Evolutionary conservation across 257 asterid species (phyloP).

Genomic region (Dorcoceras hygrometricum): DNA sequence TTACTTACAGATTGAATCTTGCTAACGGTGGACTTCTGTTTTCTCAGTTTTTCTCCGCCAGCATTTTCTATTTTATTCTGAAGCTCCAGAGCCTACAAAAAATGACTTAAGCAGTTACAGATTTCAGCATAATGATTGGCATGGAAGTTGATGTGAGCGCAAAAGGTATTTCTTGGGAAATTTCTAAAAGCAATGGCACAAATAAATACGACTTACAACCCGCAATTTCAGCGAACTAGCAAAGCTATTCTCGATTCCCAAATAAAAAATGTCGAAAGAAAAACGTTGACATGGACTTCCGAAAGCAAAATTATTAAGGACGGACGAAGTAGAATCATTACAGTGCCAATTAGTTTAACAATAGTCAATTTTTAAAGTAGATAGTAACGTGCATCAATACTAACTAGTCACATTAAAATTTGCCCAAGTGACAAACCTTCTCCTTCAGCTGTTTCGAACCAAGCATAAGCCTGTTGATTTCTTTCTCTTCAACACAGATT

Average conservation of each 20-base stretch:
- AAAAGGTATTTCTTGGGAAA: neutral
- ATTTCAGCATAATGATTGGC: neutral
- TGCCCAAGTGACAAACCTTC: slow-evolving; percentile 50
- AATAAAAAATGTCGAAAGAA: neutral
- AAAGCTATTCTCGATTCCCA: neutral
- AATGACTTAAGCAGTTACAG: slow-evolving; percentile 4
- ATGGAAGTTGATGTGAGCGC: neutral
- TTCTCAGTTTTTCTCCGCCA: slow-evolving; percentile 81
- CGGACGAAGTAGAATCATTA: neutral
- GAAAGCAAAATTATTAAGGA: neutral
- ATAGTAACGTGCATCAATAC: neutral
- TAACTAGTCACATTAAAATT: neutral
- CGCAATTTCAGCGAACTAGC: neutral
- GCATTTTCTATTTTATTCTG: slow-evolving; percentile 94
- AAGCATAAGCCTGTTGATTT: slow-evolving; percentile 61
- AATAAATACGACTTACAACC: too few relatives aligned
- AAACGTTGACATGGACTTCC: neutral
- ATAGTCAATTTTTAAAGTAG: neutral
- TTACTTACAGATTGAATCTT: slow-evolving; percentile 81
- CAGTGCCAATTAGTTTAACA: neutral
- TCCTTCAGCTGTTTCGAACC: slow-evolving; percentile 79
- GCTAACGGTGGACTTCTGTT: slow-evolving; percentile 62
- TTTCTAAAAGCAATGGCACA: neutral
- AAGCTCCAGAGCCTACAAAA: slow-evolving; percentile 71
- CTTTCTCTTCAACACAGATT: slow-evolving; percentile 74